Conservation (phyloP, 75 land plant genomes). For the Selaginella moellendorffii region DNA sequence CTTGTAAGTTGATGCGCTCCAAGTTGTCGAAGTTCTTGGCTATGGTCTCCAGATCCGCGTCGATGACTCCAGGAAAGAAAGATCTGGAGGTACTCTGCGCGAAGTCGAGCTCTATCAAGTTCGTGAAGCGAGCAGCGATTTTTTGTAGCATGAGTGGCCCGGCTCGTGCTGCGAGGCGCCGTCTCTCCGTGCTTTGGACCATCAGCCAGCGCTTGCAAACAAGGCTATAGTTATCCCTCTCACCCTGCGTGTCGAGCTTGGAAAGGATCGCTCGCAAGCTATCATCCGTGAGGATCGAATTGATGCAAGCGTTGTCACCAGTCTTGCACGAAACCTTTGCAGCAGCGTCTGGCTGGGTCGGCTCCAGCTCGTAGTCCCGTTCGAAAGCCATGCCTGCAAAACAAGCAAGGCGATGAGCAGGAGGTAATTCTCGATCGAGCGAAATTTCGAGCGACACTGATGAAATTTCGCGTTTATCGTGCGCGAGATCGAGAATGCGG, state of each 20-base stretch:
- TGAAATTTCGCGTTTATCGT: too few species aligned
- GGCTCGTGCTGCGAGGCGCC: constrained; percentile 50
- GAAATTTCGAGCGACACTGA: too few species aligned
- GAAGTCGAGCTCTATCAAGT: constrained; percentile 45
- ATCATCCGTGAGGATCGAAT: constrained; percentile 55
- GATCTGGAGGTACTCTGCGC: constrained; percentile 59
- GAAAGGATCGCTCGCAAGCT: constrained; percentile 24
- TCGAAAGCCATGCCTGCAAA: too few species aligned
- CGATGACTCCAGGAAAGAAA: constrained; percentile 67
- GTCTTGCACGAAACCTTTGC: too few species aligned
- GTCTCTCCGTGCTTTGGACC: constrained; percentile 62
- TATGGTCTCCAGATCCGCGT: constrained; percentile 46
- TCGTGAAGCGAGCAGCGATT: constrained; percentile 54
- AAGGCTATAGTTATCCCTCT: constrained; percentile 53
- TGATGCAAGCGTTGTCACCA: constrained; percentile 28
- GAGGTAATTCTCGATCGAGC: too few species aligned
- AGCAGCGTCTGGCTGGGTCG: too few species aligned
- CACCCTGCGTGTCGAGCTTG: constrained; percentile 31
- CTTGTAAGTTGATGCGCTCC: constrained; percentile 30
- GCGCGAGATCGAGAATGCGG: too few species aligned
- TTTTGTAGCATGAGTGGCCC: constrained; percentile 60
- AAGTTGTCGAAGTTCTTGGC: constrained; percentile 34
- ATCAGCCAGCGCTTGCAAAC: constrained; percentile 84
- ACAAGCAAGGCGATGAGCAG: too few species aligned
- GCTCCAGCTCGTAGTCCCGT: too few species aligned